Evolutionary conservation across 106 monocot species (phyloP), one percentile per base, ranked within the genome.

Genomic region (Acorus gramineus): DNA sequence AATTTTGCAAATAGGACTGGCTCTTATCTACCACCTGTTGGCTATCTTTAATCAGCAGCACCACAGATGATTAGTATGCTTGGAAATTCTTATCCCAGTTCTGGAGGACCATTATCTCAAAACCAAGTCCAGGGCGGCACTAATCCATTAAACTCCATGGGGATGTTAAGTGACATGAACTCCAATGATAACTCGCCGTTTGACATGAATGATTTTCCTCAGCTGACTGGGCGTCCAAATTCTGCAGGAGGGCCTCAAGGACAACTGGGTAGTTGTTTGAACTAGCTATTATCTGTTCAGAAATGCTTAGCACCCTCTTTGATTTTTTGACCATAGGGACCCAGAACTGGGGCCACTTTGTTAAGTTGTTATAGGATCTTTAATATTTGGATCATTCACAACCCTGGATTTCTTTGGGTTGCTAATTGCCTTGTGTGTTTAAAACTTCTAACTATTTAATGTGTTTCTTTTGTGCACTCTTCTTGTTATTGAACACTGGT

Each of bases 201-300:
- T 66, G 96, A 96, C 72, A 74, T 96, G 5, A 96, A 87, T 77
- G 96, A 96, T 82, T 96, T 96, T 77, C 96, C 96, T 64, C 90
- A 87, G 70, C 71, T 96, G 75, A 78, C 74, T 77, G 91, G 90
- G 43, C 71, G 96, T 53, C 96, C 96, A 66, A 96, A 62, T 85
- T 96, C 96, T 67, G 79, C 87, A 44, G 91, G 96, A 63, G 95
- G 95, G n/a, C 70, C 82, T 14, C 96, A 96, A 77, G 85, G 90
- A 4, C 96, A 96, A 73, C 70, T 85, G 58, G 87, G 96, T 95
- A 59, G 59, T 2, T 56, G 60, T 81, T 8, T 14, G 6, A 28
- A 28, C 28, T 28, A 28, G 28, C 28, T 28, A 28, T 28, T 28
- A 28, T 28, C 28, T 28, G 28, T 28, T 28, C 28, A 28, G 28